Conservation (phyloP, 1,139 yeast genomes). For the Lodderomyces beijingensis region DNA sequence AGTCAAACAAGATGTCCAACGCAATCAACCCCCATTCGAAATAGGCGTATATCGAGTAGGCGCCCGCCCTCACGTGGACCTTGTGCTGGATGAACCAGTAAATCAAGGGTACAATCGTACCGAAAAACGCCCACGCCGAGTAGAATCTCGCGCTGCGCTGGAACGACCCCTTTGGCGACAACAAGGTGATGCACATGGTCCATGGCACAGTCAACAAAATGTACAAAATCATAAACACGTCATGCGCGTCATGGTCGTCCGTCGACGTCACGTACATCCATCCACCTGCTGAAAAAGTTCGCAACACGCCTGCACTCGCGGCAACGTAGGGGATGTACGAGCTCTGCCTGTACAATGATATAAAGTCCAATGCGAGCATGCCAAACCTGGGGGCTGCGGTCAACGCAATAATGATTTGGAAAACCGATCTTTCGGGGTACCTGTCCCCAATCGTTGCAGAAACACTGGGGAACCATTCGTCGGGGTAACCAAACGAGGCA, state of each 20-base stretch:
- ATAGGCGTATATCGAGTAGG: conserved; percentile 90
- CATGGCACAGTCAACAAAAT: conserved; percentile 89
- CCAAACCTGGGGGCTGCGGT: conserved; percentile 87
- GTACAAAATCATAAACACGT: conserved; percentile 88
- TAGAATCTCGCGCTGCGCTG: conserved; percentile 46
- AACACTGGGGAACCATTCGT: conserved; percentile 98
- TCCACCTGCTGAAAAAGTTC: conserved; percentile 96
- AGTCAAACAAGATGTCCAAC: conserved; percentile 79
- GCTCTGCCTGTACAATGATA: conserved; percentile 35
- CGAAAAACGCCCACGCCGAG: conserved; percentile 62
- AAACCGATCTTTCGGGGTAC: conserved; percentile 90
- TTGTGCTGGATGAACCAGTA: conserved; percentile 93
- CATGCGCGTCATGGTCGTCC: conserved; percentile 96
- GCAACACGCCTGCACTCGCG: conserved; percentile 57
- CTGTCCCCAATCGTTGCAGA: conserved; percentile 96
- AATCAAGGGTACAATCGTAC: conserved; percentile 69
- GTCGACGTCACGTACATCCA: conserved; percentile 98
- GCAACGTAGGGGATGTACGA: conserved; percentile 40
- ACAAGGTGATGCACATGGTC: conserved; percentile 60
- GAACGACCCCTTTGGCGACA: conserved; percentile 47
- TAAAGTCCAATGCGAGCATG: conserved; percentile 58
- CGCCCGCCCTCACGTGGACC: conserved; percentile 84
- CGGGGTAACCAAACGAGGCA: conserved; percentile 85
- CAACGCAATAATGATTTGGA: conserved; percentile 77
- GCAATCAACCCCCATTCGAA: conserved; percentile 89